These are phyloP conservation scores for Larix sibirica DNA, from an alignment of 83 land plant genomes.

Conservation along the genomic window DNA sequence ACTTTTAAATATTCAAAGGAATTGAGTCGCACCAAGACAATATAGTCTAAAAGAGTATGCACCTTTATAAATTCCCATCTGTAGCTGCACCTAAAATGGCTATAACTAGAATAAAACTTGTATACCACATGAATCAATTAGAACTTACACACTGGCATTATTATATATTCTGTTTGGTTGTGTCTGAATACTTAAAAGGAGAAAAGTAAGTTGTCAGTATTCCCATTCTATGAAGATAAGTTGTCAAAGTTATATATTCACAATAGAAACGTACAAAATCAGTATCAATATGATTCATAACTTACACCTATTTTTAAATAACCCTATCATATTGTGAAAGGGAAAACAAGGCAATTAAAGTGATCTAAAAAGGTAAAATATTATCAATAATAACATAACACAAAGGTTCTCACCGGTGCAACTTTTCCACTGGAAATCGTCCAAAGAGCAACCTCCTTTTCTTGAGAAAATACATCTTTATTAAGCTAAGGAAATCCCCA, in stretches of 20 bases:
- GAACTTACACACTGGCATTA: too few relatives aligned
- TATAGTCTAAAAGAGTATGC: not conserved
- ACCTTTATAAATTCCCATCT: not conserved
- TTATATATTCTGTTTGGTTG: too few relatives aligned
- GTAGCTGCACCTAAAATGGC: not conserved
- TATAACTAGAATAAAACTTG: not conserved
- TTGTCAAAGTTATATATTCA: not conserved
- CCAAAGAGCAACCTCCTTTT: slow-evolving; percentile 58
- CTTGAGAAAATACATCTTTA: slow-evolving; percentile 21
- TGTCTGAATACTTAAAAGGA: too few relatives aligned
- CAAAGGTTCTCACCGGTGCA: slow-evolving; percentile 46
- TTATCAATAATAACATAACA: not conserved
- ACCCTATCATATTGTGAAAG: not conserved
- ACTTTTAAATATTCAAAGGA: not conserved
- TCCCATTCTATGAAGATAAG: not conserved
- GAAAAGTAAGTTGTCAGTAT: not conserved
- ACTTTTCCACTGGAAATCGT: slow-evolving; percentile 65
- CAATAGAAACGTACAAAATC: not conserved
- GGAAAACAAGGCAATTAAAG: not conserved
- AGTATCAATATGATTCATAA: not conserved
- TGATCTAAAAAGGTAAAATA: not conserved
- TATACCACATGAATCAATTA: too few relatives aligned
- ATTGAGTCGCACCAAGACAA: not conserved
- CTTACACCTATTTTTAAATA: not conserved
- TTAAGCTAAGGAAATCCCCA: slow-evolving; percentile 24